phyloP scores from a whole-genome alignment of 441 rosid species.

The Codiaeum variegatum region DNA sequence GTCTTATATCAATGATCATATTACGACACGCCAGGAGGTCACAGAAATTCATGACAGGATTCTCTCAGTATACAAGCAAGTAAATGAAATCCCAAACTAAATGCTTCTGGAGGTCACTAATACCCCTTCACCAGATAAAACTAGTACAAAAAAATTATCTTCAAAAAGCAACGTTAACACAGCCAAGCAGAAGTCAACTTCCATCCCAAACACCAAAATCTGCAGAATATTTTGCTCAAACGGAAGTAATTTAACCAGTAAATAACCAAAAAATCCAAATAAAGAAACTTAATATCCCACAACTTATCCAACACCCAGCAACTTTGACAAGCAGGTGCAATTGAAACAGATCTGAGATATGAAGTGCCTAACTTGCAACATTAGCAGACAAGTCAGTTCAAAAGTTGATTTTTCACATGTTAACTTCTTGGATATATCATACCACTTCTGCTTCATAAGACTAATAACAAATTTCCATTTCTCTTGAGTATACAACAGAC shows the following conservation, averaged over 20 bases:
- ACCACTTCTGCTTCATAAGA: constrained; percentile 3
- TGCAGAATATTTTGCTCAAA: background rate
- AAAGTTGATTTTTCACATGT: background rate
- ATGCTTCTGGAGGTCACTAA: background rate
- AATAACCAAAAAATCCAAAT: background rate
- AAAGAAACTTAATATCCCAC: background rate
- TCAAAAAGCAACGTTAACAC: background rate
- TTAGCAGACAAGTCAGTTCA: background rate
- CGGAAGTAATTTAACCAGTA: background rate
- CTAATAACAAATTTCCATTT: constrained; percentile 1
- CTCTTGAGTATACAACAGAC: background rate
- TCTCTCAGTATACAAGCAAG: background rate
- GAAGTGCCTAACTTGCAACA: background rate
- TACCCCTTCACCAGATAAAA: background rate
- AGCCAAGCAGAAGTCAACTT: background rate
- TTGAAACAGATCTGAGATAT: background rate
- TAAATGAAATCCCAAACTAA: background rate
- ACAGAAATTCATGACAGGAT: background rate
- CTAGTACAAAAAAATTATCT: background rate
- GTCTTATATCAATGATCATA: too few species aligned
- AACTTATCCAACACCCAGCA: background rate
- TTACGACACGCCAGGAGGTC: background rate
- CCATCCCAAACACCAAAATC: background rate
- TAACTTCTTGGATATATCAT: constrained; percentile 1
- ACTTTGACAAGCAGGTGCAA: background rate